phyloP scores from a whole-genome alignment of 768 basidiomycete species.

The Gyrodon lividus region DNA sequence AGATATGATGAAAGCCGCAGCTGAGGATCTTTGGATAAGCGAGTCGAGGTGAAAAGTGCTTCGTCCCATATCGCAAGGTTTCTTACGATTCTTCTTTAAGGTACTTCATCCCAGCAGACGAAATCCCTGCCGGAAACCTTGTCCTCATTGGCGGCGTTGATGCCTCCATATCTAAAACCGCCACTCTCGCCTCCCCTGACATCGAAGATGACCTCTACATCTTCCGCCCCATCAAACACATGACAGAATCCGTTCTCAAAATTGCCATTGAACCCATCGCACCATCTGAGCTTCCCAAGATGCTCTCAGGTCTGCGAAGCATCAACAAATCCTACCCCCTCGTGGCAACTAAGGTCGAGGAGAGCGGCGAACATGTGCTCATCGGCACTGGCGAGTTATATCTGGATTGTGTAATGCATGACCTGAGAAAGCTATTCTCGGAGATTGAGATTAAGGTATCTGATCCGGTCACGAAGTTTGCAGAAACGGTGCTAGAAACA shows the following conservation, averaged over 20 bases:
- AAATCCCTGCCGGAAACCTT: slow-evolving; percentile 88
- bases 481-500: slow-evolving; percentile 97
- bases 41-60: slow-evolving; percentile 70
- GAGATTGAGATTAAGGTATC: slow-evolving; percentile 99
- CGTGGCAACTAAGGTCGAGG: slow-evolving; percentile 93
- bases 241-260: slow-evolving; percentile 96
- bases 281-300: slow-evolving; percentile 97
- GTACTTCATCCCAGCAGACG: slow-evolving; percentile 88
- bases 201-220: slow-evolving; percentile 89
- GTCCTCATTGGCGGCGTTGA: slow-evolving; percentile 93
- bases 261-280: slow-evolving; percentile 98
- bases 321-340: slow-evolving; percentile 98
- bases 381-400: slow-evolving; percentile 97
- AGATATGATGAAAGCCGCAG: slow-evolving; percentile 84
- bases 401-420: slow-evolving; percentile 96
- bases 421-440: slow-evolving; percentile 85
- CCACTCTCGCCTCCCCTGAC: slow-evolving; percentile 74
- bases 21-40: slow-evolving; percentile 89
- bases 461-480: slow-evolving; percentile 97
- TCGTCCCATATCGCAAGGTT: background rate
- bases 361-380: slow-evolving; percentile 95
- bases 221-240: slow-evolving; percentile 94
- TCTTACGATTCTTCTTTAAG: slow-evolving; percentile 39
- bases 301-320: slow-evolving; percentile 94
- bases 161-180: slow-evolving; percentile 92